A percentile compares a stretch with the other conserved stretches of the same genome.
These are phyloP conservation scores for Phalaenopsis hybrid DNA, from an alignment of 116 monocot genomes.

Conservation along the genomic window DNA sequence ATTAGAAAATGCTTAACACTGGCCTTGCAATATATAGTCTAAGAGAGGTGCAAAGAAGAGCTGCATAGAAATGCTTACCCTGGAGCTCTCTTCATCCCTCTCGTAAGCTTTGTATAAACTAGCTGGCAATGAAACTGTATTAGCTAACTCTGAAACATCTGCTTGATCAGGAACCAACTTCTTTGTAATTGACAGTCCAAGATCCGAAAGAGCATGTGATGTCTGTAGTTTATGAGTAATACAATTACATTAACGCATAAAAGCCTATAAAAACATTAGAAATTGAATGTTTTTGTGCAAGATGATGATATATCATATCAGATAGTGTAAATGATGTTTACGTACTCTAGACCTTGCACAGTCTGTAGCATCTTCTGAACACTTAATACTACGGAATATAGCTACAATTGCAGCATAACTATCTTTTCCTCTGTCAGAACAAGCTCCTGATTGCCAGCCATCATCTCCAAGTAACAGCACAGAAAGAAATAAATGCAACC, in stretches of 20 bases:
- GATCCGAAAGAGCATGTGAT: conserved; percentile 76
- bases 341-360: conserved; percentile 63
- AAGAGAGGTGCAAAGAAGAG: not conserved
- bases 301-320: not conserved
- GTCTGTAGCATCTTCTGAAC: conserved; percentile 74
- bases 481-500: conserved; percentile 75
- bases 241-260: not conserved
- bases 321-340: not conserved
- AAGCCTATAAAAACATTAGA: not conserved
- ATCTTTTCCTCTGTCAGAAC: conserved; percentile 33
- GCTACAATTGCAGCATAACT: conserved; percentile 44
- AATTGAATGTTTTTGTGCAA: not conserved
- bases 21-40: not conserved
- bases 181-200: conserved; percentile 70
- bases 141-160: conserved; percentile 25
- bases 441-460: conserved; percentile 33
- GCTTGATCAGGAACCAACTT: conserved; percentile 38
- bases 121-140: conserved; percentile 49
- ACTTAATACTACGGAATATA: conserved; percentile 70
- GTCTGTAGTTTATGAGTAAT: conserved; percentile 40
- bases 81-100: conserved; percentile 25
- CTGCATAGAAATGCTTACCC: conserved; percentile 36
- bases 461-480: conserved; percentile 68
- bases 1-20: not conserved
- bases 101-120: conserved; percentile 51